Percentiles rank a stretch among this genome's conserved stretches.
Evolutionary conservation across 352 stramenopile species (phyloP).

Genomic region (Pythium aristosporum): DNA sequence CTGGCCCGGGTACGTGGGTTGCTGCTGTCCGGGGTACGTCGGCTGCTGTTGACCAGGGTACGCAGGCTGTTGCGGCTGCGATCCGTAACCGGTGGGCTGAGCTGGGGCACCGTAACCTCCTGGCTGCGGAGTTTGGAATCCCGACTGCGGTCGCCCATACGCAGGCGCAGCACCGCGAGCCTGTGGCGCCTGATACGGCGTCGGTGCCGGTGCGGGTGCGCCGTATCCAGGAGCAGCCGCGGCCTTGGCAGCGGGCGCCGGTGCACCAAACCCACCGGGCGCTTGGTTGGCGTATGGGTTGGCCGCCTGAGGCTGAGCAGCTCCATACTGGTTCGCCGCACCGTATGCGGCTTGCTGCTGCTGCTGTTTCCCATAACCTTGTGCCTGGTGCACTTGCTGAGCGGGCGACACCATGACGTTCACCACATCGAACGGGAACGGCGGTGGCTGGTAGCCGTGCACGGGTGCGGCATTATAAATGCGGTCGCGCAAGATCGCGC

Average conservation of each 20-base stretch:
- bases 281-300: constrained; percentile 49
- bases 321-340: constrained; percentile 21
- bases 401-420: constrained; percentile 56
- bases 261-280: constrained; percentile 20
- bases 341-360: constrained; percentile 15
- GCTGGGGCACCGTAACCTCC: constrained; percentile 16
- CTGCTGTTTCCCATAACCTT: constrained; percentile 38
- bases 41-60: constrained; percentile 25
- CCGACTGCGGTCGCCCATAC: constrained; percentile 32
- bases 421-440: constrained; percentile 83
- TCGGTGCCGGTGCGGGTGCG: constrained; percentile 20
- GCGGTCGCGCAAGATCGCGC: constrained; percentile 81
- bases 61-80: constrained; percentile 20
- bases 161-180: constrained; percentile 35
- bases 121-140: constrained; percentile 12
- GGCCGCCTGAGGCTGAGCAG: constrained; percentile 27
- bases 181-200: constrained; percentile 34
- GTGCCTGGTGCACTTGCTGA: constrained; percentile 55
- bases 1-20: constrained; percentile 31
- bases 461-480: constrained; percentile 83
- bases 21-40: constrained; percentile 34
- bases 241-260: constrained; percentile 10
- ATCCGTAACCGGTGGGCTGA: constrained; percentile 19
- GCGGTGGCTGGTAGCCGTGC: constrained; percentile 74
- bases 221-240: constrained; percentile 39